phyloP scores from a whole-genome alignment of 2,329 filamentous ascomycete genomes.

The Purpureocillium lavendulum region DNA sequence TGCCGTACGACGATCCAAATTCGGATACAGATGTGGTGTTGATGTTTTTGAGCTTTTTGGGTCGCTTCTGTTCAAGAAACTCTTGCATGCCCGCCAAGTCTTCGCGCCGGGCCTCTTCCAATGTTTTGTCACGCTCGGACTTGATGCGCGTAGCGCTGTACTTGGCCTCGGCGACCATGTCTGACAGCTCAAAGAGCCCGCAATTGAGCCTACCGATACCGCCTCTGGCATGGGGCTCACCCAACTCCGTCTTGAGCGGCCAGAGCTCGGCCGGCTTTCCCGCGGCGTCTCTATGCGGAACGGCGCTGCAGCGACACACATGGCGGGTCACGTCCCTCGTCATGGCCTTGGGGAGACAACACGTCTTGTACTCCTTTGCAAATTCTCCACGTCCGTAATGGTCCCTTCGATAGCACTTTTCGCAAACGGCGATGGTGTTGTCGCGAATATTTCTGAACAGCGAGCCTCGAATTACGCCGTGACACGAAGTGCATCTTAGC shows the following conservation, averaged over 20 bases:
- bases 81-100: neutral
- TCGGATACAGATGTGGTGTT: constrained; percentile 8
- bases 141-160: constrained; percentile 9
- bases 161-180: constrained; percentile 15
- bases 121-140: constrained; percentile 4
- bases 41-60: constrained; percentile 7
- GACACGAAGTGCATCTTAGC: constrained; percentile 11
- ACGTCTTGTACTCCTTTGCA: constrained; percentile 25
- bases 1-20: constrained; percentile 11
- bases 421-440: constrained; percentile 16
- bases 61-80: neutral
- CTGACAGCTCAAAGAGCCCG: constrained; percentile 9
- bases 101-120: constrained; percentile 4
- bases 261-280: constrained; percentile 10
- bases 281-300: constrained; percentile 10
- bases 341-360: constrained; percentile 16
- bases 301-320: constrained; percentile 16
- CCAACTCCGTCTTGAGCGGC: constrained; percentile 7
- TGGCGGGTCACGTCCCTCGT: constrained; percentile 13
- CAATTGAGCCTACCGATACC: constrained; percentile 6
- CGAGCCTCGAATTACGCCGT: constrained; percentile 11
- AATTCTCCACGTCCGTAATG: constrained; percentile 18
- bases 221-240: constrained; percentile 2
- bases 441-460: constrained; percentile 12
- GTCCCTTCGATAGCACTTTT: constrained; percentile 21